Evolutionary conservation across 78 protist species (phyloP).

Genomic region (Dictyostelium discoideum): DNA sequence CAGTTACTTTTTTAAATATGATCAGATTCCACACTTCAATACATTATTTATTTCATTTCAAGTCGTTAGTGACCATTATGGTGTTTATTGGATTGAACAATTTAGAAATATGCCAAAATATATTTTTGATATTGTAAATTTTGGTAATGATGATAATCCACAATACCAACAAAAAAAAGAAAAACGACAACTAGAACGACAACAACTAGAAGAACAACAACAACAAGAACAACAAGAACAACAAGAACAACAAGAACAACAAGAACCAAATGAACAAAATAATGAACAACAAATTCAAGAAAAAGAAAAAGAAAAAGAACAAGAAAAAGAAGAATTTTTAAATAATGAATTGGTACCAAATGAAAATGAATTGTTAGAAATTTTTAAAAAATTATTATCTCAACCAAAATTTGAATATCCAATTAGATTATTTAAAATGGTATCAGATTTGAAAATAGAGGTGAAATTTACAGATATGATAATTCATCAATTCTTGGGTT

Average conservation of each 20-base stretch:
- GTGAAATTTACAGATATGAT: neutral
- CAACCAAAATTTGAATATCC: neutral
- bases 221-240: neutral
- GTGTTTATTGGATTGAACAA: neutral
- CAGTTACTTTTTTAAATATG: neutral
- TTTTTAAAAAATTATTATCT: neutral
- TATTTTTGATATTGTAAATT: neutral
- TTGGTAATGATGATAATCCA: neutral
- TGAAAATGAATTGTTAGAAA: neutral
- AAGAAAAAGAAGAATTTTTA: neutral
- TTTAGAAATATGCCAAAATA: neutral
- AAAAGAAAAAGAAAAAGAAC: neutral
- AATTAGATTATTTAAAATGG: neutral
- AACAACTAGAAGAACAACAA: neutral
- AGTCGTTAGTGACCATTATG: neutral
- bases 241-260: neutral
- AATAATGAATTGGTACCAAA: neutral
- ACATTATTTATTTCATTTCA: neutral
- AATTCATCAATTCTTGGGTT: neutral
- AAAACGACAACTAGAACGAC: neutral
- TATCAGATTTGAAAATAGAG: neutral
- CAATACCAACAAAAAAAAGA: neutral
- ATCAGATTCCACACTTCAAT: neutral
- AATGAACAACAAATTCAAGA: neutral
- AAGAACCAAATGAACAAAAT: neutral